These are phyloP conservation scores for Sambucus nigra DNA, from an alignment of 129 eudicot species.

Conservation along the genomic window DNA sequence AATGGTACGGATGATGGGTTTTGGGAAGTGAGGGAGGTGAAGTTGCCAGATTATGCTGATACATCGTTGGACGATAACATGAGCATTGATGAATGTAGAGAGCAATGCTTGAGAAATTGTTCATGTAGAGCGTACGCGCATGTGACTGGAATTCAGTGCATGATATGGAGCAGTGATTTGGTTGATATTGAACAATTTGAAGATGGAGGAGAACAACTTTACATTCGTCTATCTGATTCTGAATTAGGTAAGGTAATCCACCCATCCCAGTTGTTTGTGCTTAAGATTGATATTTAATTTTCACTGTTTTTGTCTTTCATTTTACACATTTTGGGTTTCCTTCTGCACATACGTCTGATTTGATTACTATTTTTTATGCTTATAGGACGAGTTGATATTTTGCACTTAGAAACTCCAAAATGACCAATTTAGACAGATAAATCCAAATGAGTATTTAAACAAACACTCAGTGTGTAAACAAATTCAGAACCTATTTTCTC, in stretches of 20 bases:
- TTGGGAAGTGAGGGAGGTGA: conserved; percentile 15
- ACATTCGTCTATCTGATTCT: conserved; percentile 42
- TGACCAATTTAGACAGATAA: too few relatives aligned
- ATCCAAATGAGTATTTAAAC: too few relatives aligned
- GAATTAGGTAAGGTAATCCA: conserved; percentile 41
- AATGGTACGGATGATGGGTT: conserved; percentile 37
- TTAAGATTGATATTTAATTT: too few relatives aligned
- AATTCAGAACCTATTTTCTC: too few relatives aligned
- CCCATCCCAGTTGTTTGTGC: not conserved
- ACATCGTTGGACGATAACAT: not conserved
- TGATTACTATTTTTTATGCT: not conserved
- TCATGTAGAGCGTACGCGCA: conserved; percentile 50
- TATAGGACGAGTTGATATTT: too few relatives aligned
- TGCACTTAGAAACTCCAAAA: too few relatives aligned
- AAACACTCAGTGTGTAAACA: too few relatives aligned
- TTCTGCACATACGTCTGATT: not conserved
- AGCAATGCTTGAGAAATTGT: conserved; percentile 46
- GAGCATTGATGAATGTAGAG: conserved; percentile 22
- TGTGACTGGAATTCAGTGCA: conserved; percentile 48
- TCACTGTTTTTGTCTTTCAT: too few relatives aligned
- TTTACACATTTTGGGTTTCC: not conserved
- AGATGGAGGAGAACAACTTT: conserved; percentile 45
- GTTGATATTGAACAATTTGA: conserved; percentile 48
- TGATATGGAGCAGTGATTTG: conserved; percentile 55
- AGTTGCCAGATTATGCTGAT: conserved; percentile 58